These are phyloP conservation scores for Fusarium chuoi DNA, from an alignment of 2,329 filamentous ascomycete genomes.

Conservation along the genomic window DNA sequence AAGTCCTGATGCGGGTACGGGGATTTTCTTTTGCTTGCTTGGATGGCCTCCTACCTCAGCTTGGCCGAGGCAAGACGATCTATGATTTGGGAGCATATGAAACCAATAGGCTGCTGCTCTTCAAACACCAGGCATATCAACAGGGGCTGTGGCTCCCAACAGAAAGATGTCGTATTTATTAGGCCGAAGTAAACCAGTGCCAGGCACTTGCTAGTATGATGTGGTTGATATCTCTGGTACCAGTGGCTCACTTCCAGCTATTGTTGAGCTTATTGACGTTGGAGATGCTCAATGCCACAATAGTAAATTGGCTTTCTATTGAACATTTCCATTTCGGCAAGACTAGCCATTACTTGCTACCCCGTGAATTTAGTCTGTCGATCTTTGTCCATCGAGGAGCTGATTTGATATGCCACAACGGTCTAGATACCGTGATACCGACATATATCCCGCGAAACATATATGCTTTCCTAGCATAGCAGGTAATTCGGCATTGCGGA, in stretches of 20 bases:
- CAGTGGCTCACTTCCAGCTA: background rate
- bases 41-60: background rate
- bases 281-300: background rate
- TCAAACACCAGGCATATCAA: background rate
- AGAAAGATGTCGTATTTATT: conserved; percentile 11
- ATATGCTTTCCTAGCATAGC: background rate
- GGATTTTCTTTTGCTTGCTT: background rate
- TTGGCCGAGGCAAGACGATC: conserved; percentile 25
- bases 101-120: background rate
- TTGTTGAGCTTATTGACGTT: background rate
- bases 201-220: conserved; percentile 6
- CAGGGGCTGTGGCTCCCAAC: conserved; percentile 12
- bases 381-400: background rate
- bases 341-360: background rate
- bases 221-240: conserved; percentile 16
- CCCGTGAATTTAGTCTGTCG: background rate
- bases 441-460: background rate
- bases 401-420: conserved; percentile 6
- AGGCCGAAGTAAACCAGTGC: conserved; percentile 6
- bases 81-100: background rate
- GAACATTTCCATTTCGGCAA: background rate
- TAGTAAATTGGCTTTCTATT: background rate
- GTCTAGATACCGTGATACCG: conserved; percentile 25
- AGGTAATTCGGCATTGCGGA: conserved; percentile 26
- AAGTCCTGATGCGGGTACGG: background rate